phyloP scores from a whole-genome alignment of 768 basidiomycete genomes.

The Leccinum fibrillosum region DNA sequence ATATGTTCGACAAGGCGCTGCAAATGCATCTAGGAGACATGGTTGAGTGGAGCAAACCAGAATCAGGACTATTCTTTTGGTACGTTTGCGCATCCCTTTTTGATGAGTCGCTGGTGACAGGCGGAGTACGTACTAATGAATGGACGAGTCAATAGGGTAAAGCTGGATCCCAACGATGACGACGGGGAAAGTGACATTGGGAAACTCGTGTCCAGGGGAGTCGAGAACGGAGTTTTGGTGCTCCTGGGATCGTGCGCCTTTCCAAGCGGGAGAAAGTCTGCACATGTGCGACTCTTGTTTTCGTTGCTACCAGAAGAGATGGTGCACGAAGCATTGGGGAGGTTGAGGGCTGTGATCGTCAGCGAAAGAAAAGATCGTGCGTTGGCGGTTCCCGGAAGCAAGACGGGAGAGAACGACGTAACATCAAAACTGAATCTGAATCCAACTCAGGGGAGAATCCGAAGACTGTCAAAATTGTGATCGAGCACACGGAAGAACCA shows the following conservation, averaged over 20 bases:
- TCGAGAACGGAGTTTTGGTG: conserved; percentile 74
- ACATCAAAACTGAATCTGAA: too few relatives aligned
- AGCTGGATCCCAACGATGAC: conserved; percentile 35
- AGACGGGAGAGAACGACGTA: too few relatives aligned
- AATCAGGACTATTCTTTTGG: too few relatives aligned
- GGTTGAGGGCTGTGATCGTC: conserved; percentile 42
- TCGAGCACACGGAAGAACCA: too few relatives aligned
- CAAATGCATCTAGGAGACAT: conserved; percentile 66
- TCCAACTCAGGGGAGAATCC: too few relatives aligned
- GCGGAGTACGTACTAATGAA: neutral
- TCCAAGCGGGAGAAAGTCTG: conserved; percentile 64
- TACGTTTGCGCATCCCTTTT: neutral
- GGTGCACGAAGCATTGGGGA: conserved; percentile 61
- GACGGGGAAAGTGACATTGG: conserved; percentile 55
- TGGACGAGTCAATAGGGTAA: conserved; percentile 46
- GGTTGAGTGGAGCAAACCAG: conserved; percentile 62
- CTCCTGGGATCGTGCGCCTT: conserved; percentile 77
- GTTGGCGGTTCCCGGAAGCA: neutral
- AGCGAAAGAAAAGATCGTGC: conserved; percentile 12
- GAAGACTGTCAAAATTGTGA: too few relatives aligned
- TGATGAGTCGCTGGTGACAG: neutral
- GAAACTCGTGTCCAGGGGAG: conserved; percentile 61
- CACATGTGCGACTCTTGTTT: conserved; percentile 74
- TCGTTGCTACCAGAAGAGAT: conserved; percentile 54
- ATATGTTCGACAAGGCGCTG: conserved; percentile 70